phyloP scores from a whole-genome alignment of 352 stramenopile species.

The Phytophthora megakarya region DNA sequence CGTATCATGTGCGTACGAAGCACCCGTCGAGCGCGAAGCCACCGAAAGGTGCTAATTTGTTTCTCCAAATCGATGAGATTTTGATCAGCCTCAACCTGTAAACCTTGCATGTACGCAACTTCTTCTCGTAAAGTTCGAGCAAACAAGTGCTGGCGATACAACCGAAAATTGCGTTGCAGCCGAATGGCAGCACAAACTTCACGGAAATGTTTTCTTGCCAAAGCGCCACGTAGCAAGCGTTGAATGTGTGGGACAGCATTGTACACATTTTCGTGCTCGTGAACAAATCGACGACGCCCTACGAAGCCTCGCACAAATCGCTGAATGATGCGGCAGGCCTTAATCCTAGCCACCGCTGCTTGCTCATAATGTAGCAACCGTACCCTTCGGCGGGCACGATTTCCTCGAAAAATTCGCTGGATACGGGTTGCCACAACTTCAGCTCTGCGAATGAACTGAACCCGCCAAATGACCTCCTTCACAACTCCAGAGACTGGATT shows the following conservation, averaged over 20 bases:
- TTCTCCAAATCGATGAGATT: constrained; percentile 55
- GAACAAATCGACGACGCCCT: constrained; percentile 44
- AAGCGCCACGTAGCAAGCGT: constrained; percentile 50
- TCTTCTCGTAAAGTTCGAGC: constrained; percentile 63
- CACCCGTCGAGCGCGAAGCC: constrained; percentile 53
- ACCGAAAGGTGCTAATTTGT: constrained; percentile 50
- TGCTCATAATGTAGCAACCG: constrained; percentile 43
- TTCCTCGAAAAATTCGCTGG: constrained; percentile 71
- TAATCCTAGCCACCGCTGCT: constrained; percentile 44
- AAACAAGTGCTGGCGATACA: constrained; percentile 56
- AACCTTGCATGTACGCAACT: constrained; percentile 50
- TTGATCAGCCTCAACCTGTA: constrained; percentile 50
- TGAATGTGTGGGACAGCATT: constrained; percentile 59
- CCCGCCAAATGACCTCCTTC: constrained; percentile 62
- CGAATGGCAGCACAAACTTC: constrained; percentile 44
- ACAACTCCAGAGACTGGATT: constrained; percentile 50
- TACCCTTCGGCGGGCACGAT: constrained; percentile 54
- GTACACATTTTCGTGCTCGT: constrained; percentile 41
- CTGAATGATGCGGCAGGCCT: constrained; percentile 48
- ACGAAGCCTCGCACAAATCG: constrained; percentile 61
- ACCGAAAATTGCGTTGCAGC: constrained; percentile 63
- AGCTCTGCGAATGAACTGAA: constrained; percentile 63
- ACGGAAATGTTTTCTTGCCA: constrained; percentile 44
- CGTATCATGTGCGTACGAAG: constrained; percentile 48
- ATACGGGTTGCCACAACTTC: constrained; percentile 60